Conservation (phyloP, 345 rosid genomes). For the Eucalyptus cloeziana region DNA sequence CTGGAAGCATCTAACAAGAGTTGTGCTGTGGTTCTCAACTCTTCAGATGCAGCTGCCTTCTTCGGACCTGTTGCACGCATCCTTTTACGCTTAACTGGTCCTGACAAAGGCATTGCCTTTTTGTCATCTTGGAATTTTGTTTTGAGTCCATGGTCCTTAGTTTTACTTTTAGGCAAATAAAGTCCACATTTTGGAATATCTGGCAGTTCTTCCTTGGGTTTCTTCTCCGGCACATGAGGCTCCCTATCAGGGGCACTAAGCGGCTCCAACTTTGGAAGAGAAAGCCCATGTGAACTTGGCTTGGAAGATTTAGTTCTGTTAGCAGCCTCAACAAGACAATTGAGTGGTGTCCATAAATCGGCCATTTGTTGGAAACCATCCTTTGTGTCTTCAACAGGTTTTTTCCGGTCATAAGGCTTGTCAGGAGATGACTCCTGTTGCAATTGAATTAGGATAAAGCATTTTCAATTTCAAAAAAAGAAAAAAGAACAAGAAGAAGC, state of each 20-base stretch:
- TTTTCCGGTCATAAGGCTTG: slow-evolving; percentile 13
- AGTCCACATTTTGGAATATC: slow-evolving; percentile 9
- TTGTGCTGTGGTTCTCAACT: slow-evolving; percentile 19
- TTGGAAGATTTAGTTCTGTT: slow-evolving; percentile 54
- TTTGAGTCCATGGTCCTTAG: slow-evolving; percentile 28
- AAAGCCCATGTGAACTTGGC: slow-evolving; percentile 14
- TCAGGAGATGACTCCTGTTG: slow-evolving; percentile 30
- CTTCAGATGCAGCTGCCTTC: slow-evolving; percentile 21
- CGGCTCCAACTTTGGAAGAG: slow-evolving; percentile 16
- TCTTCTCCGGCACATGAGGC: slow-evolving; percentile 3
- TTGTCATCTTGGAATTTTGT: slow-evolving; percentile 19
- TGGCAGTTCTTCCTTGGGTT: slow-evolving; percentile 10
- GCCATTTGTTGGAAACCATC: slow-evolving; percentile 24
- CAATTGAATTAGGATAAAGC: neutral
- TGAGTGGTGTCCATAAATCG: slow-evolving; percentile 64
- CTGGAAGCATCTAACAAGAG: slow-evolving; percentile 26
- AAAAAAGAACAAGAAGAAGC: neutral
- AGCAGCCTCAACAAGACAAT: slow-evolving; percentile 73
- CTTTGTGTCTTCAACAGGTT: slow-evolving; percentile 6
- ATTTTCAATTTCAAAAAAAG: neutral
- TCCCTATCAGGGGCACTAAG: slow-evolving; percentile 3
- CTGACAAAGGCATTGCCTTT: slow-evolving; percentile 17
- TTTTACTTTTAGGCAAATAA: slow-evolving; percentile 18
- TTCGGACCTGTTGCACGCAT: slow-evolving; percentile 20
- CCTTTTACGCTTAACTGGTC: slow-evolving; percentile 47